phyloP scores from a whole-genome alignment of 2,329 filamentous ascomycete species.

The Epichloe brachyelytri region DNA sequence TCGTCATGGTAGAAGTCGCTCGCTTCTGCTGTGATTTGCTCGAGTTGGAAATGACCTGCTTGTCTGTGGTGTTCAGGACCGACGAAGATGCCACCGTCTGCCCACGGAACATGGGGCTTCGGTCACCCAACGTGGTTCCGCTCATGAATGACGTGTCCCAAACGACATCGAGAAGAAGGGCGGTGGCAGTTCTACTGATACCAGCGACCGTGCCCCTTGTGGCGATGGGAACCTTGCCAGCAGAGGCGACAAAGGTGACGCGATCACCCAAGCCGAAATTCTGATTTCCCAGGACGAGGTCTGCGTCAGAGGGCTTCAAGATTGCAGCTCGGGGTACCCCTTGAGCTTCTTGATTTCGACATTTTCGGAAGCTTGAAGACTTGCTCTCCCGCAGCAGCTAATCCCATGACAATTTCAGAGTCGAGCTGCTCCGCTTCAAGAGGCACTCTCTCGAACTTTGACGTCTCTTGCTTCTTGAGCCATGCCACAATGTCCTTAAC shows the following conservation, averaged over 20 bases:
- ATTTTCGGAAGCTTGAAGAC: constrained; percentile 37
- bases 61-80: constrained; percentile 75
- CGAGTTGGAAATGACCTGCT: constrained; percentile 63
- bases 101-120: constrained; percentile 85
- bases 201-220: constrained; percentile 89
- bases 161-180: constrained; percentile 75
- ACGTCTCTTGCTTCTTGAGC: constrained; percentile 84
- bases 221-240: constrained; percentile 88
- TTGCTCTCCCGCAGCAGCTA: constrained; percentile 64
- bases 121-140: constrained; percentile 78
- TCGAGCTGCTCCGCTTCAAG: constrained; percentile 94
- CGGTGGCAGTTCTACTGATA: constrained; percentile 75
- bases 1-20: constrained; percentile 34
- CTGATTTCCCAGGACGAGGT: constrained; percentile 80
- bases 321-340: constrained; percentile 77
- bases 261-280: constrained; percentile 76
- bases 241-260: constrained; percentile 82
- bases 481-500: constrained; percentile 91
- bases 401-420: constrained; percentile 69
- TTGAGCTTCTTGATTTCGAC: constrained; percentile 57
- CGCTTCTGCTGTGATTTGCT: constrained; percentile 37
- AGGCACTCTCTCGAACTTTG: constrained; percentile 89
- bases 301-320: constrained; percentile 89
- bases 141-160: constrained; percentile 97
- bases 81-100: constrained; percentile 82